Evolutionary conservation across 2,329 filamentous ascomycete genomes (phyloP).

Genomic region (Fusarium praegraminearum): DNA sequence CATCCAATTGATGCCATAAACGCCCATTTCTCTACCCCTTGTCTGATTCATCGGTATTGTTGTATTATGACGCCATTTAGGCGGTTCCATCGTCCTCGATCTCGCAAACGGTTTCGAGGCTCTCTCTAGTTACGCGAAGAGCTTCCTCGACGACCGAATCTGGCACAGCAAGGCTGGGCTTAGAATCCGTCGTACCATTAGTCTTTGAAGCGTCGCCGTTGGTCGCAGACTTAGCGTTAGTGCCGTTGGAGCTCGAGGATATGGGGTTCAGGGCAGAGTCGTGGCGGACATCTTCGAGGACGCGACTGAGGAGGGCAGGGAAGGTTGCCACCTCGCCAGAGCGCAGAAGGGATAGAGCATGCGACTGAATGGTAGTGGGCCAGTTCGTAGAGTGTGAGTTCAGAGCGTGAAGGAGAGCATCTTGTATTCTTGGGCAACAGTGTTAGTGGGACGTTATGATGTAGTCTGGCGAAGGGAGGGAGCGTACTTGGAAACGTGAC

Average conservation of each 20-base stretch:
- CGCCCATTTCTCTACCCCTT: background rate
- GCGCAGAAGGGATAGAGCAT: slow-evolving; percentile 71
- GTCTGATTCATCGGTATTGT: background rate
- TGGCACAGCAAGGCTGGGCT: slow-evolving; percentile 66
- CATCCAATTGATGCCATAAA: background rate
- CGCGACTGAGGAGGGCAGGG: slow-evolving; percentile 69
- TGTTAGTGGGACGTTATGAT: slow-evolving; percentile 18
- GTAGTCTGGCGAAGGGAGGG: background rate
- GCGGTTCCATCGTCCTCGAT: slow-evolving; percentile 48
- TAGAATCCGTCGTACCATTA: slow-evolving; percentile 45
- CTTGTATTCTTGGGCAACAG: slow-evolving; percentile 64
- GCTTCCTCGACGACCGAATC: slow-evolving; percentile 71
- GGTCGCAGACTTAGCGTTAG: slow-evolving; percentile 48
- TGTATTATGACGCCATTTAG: background rate
- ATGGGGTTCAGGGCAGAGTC: slow-evolving; percentile 54
- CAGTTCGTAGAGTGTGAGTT: slow-evolving; percentile 71
- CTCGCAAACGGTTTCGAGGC: slow-evolving; percentile 64
- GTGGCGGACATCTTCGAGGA: slow-evolving; percentile 71
- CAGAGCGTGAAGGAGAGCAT: slow-evolving; percentile 71
- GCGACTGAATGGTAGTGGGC: slow-evolving; percentile 70
- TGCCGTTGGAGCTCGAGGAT: slow-evolving; percentile 49
- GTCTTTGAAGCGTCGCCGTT: slow-evolving; percentile 51
- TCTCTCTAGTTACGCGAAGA: slow-evolving; percentile 69
- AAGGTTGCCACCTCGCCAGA: slow-evolving; percentile 70
- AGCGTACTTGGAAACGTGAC: slow-evolving; percentile 68